Base-by-base conservation (phyloP, 2,329 filamentous ascomycete species). In the Bipolaris cookei region DNA sequence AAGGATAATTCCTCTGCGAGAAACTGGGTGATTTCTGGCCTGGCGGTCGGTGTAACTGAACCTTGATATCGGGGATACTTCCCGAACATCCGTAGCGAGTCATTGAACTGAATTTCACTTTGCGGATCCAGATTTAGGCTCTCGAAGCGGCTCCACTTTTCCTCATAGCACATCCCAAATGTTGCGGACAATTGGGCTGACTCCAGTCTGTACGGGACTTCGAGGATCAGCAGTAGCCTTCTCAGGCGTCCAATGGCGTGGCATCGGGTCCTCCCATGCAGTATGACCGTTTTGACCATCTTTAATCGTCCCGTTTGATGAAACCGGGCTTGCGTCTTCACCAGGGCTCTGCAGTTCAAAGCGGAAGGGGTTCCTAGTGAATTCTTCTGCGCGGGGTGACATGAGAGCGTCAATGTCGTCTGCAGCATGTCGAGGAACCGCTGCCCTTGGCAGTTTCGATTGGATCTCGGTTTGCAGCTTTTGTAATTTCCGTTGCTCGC, bases 91-190 rank as follows among this genome's bases (percentile, higher is more conserved):
- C 23, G 32, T 46, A 54, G 39, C 43, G 11, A 28, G 25, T 23
- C 37, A 21, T 32, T 16, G 16, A 42, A 32, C 14, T 10, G 25
- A 11, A 11, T 14, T 32, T 45, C 35, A 45, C 10, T 42, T 10
- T 20, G 50, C 20, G 41, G 20, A 28, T 39, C 32, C 35, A 16
- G 32, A 20, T 13, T 32, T 55, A 38, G n/a, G 35, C 14, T 45
- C 39, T 56, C 23, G 28, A 21, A 16, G 20, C 25, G 30, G 20
- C 14, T 47, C 51, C 37, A 18, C 42, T 38, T 54, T 46, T 13
- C 21, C 60, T 83, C 82, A 92, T 76, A 93, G 80, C 49, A 92
- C 81, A 69, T 92, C 90, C 72, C 91, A 88, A 68, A 94, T 94
- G 56, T 88, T 92, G 54, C 90, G 83, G 49, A 88, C 86, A 59